Evolutionary conservation across 371 early-diverging fungal species (phyloP), one percentile per base, ranked within the genome.

Genomic region (Apophysomyces sp.): DNA sequence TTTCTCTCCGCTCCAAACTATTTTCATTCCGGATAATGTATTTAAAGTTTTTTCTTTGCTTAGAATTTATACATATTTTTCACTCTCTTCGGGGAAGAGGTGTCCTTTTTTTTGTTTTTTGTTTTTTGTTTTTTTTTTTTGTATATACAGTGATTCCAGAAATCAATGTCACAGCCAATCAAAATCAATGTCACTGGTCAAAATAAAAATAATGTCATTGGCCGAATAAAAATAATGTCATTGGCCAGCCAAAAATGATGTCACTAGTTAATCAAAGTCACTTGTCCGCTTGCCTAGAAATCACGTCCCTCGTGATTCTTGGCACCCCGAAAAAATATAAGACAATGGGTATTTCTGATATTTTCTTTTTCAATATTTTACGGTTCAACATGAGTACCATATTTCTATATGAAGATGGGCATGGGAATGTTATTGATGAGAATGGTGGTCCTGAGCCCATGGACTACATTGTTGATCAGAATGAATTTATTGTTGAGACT

Each of bases 321-420:
- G 49, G 49, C 49, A 49, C 49, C 26, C 49, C 8, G n/a, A 49
- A 49, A 49, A 49, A 8, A 49, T 49, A 49, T n/a, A 49, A 49
- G 5, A 24, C 6, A 49, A n/a, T n/a, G n/a, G 7, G 18, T 49
- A 24, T 49, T 34, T 34, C 12, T 34, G 34, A 34, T 34, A 29
- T 55, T 24, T 49, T 49, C 49, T 49, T 49, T 24, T 49, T 49
- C 49, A 49, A 49, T 49, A n/a, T 7, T 49, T 49, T 18, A 28
- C 21, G 16, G 13, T 55, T 55, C 39, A 8, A 55, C 31, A 64
- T 56, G 60, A 59, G 49, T 59, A 40, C 55, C 28, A 36, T 52
- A 61, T 65, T 58, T 65, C 52, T 61, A 29, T 62, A 34, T 65
- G 62, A 62, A 69, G 60, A 69, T 59, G 63, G 65, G 34, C 52